Base-by-base conservation (phyloP, 306 rosid genomes). In the Cucumis hystrix region DNA sequence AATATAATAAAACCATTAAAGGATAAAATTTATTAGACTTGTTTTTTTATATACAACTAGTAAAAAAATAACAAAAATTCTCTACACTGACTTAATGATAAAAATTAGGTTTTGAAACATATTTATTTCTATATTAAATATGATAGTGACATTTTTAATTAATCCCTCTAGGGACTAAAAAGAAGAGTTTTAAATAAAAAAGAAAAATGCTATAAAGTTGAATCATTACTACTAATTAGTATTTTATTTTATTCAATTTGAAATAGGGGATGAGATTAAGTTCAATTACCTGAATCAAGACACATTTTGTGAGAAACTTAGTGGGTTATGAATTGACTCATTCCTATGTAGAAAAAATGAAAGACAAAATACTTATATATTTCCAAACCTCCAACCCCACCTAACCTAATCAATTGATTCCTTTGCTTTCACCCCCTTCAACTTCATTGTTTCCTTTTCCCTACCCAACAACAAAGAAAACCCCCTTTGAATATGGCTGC, bases 311-410 rank as follows among this genome's bases (percentile, higher is more conserved):
- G 47, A 65, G 71, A 37, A 6, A 25, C 25, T 17, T 65, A 65
- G 71, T 65, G 71, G 71, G 71, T 35, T 65, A 8, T 65, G 71
- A 35, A 65, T 65, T 35, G 71, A 65, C 71, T 37, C 23, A 37
- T 65, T 65, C 71, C 49, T 37, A 17, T 65, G 71, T 37, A 65
- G 71, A 65, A 65, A 64, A 65, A 37, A 65, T 64, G 47, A 33
- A 37, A 65, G 23, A 37, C 23, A 35, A 65, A 37, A 35, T 64
- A 35, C 16, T 64, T 64, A 35, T 37, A 62, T 65, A 65, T 65
- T 65, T 65, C 71, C 23, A 65, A 65, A 37, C 47, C 14, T 65
- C 71, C 71, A 37, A 65, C 71, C 71, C 71, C 71, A 65, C 71
- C 49, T 17, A 65, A 65, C 71, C 70, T 65, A 65, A 65, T 65